Evolutionary conservation across 768 basidiomycete species (phyloP).

Genomic region (Rhodotorula taiwanensis): DNA sequence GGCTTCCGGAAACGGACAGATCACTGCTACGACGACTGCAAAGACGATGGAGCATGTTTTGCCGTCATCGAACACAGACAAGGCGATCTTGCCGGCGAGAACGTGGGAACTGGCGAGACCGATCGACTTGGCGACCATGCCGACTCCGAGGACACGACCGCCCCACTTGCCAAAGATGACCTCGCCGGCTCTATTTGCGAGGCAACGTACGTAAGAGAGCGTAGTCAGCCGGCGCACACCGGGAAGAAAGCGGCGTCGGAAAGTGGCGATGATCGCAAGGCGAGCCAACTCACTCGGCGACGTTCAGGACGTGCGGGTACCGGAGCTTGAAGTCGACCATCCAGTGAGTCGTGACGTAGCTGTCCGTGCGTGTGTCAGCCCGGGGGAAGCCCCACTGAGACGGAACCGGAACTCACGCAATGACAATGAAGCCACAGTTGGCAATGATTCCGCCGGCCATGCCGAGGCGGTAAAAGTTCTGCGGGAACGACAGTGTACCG

Average conservation of each 20-base stretch:
- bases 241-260: too few species aligned
- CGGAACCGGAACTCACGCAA: constrained; percentile 1
- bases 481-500: constrained; percentile 9
- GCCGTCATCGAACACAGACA: neutral
- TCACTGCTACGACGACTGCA: constrained; percentile 3
- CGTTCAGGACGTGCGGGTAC: constrained; percentile 16
- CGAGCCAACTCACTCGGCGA: too few species aligned
- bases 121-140: constrained; percentile 3
- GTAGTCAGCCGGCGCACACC: too few species aligned
- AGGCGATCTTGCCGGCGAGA: constrained; percentile 18
- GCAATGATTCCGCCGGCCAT: neutral
- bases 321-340: constrained; percentile 10
- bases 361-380: too few species aligned
- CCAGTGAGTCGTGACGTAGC: neutral
- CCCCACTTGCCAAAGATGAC: constrained; percentile 14
- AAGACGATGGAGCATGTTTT: constrained; percentile 2
- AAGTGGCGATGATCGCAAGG: too few species aligned
- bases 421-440: constrained; percentile 1
- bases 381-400: too few species aligned
- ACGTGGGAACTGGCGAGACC: constrained; percentile 9
- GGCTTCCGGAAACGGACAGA: neutral
- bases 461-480: constrained; percentile 1
- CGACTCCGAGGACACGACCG: neutral
- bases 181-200: too few species aligned
- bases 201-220: too few species aligned